These are phyloP conservation scores for Aspergillus costaricaensis DNA, from an alignment of 2,329 filamentous ascomycete genomes.

Conservation along the genomic window DNA sequence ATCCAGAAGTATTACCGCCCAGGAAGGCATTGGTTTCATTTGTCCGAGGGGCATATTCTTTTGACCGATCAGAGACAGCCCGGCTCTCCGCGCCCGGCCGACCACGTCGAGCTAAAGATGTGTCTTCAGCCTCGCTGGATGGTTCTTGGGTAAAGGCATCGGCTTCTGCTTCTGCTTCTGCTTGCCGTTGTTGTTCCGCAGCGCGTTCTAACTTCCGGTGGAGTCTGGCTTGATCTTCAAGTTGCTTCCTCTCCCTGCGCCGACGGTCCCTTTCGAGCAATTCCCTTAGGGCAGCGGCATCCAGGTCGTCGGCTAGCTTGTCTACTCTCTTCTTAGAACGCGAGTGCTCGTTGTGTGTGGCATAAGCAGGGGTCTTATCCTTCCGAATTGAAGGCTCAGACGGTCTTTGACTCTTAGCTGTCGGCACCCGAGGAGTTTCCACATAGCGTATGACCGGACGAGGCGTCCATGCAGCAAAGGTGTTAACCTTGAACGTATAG, in stretches of 20 bases:
- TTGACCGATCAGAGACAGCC: slow-evolving; percentile 14
- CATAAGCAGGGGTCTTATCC: slow-evolving; percentile 55
- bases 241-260: slow-evolving; percentile 72
- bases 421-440: slow-evolving; percentile 61
- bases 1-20: slow-evolving; percentile 21
- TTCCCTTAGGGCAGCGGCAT: slow-evolving; percentile 79
- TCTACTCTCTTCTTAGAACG: slow-evolving; percentile 66
- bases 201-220: slow-evolving; percentile 49
- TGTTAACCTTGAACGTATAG: slow-evolving; percentile 76
- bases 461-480: slow-evolving; percentile 78
- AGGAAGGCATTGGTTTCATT: slow-evolving; percentile 12
- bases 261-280: slow-evolving; percentile 87
- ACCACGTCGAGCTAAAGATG: slow-evolving; percentile 8
- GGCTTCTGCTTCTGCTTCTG: slow-evolving; percentile 57
- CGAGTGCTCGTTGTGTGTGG: slow-evolving; percentile 62
- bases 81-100: slow-evolving; percentile 10
- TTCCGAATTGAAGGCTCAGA: slow-evolving; percentile 52
- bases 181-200: slow-evolving; percentile 59
- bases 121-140: slow-evolving; percentile 11
- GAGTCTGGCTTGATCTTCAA: slow-evolving; percentile 66
- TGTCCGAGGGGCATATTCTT: slow-evolving; percentile 9
- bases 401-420: slow-evolving; percentile 48
- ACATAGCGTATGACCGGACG: slow-evolving; percentile 79
- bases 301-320: slow-evolving; percentile 78
- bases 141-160: slow-evolving; percentile 43